Evolutionary conservation across 75 land plant species (phyloP).

Genomic region (Larix kaempferi): DNA sequence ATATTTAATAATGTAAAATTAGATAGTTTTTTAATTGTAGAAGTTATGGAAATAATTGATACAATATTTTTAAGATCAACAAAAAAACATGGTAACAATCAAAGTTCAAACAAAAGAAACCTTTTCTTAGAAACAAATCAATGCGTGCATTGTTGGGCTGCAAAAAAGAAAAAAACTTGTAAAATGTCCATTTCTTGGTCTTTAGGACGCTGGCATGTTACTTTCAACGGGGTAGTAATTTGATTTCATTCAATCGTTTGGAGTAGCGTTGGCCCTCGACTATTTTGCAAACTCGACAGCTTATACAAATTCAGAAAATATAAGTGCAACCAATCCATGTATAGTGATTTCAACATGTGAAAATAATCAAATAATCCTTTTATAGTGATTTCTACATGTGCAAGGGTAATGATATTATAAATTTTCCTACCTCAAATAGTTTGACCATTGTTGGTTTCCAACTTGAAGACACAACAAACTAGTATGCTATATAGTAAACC

Average conservation of each 20-base stretch:
- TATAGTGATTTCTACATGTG: too few relatives aligned
- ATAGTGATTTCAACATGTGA: too few relatives aligned
- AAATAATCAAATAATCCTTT: too few relatives aligned
- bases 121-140: neutral
- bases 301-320: neutral
- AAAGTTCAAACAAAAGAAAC: neutral
- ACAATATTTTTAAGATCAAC: neutral
- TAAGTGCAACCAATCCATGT: too few relatives aligned
- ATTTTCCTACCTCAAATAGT: slow-evolving; percentile 31
- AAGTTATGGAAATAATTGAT: neutral
- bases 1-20: neutral
- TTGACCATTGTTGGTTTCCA: slow-evolving; percentile 42
- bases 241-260: slow-evolving; percentile 86
- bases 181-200: slow-evolving; percentile 76
- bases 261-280: slow-evolving; percentile 91
- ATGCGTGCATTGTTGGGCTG: neutral
- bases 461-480: slow-evolving; percentile 48
- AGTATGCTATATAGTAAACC: slow-evolving; percentile 33
- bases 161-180: slow-evolving; percentile 42
- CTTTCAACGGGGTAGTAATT: slow-evolving; percentile 77
- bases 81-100: neutral
- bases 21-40: neutral
- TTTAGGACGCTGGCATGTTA: slow-evolving; percentile 85
- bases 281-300: slow-evolving; percentile 75
- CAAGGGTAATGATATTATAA: too few relatives aligned